Base-by-base conservation (phyloP, 75 land plant species). In the Chamaecyparis obtusa region DNA sequence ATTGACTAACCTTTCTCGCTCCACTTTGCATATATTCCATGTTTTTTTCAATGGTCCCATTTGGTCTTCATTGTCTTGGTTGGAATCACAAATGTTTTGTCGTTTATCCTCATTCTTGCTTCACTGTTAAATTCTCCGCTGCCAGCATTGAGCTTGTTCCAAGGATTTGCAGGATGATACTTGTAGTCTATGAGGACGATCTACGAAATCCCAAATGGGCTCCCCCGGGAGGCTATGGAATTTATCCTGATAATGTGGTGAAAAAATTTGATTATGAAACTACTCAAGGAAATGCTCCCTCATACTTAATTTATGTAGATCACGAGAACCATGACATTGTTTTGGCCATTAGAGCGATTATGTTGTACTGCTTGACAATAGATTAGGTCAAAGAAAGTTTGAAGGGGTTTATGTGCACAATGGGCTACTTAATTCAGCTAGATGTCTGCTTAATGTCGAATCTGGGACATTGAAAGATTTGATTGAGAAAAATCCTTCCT, bases 341-440 rank as follows among this genome's bases (percentile, higher is more conserved):
- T 32, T 87, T 98, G 67, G 97, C 95, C 64, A 88, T 98, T 37
- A 91, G 99, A 92, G 91, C 49, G 99, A 98, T 41, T 98, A 98
- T 88, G 86, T 91, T 83, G 80, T 93, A 19, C 90, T 97, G 46
- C 39, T 95, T 87, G 92, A 95, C 78, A 98, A 98, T 71, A 85
- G 88, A 51, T 88, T 94, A 17, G 99, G 96, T 7, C 89, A 69
- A 89, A 92, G 93, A 89, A 90, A 88, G 90, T 97, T 93, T 72
- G 96, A 95, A 36, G 95, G 94, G 0, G 99, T 99, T n/a, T 97
- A 89, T 84, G 99, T 97, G 33, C 99, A 98, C 85, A 91, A 94
- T 84, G 99, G 99, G 87, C 90, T 98, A 85, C 87, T 95, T 41
- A 92, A 93, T 75, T 90, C 96, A 14, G 99, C 99, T 21, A 60